Conservation (phyloP, 2,329 filamentous ascomycete species). For the Mycogone perniciosa region DNA sequence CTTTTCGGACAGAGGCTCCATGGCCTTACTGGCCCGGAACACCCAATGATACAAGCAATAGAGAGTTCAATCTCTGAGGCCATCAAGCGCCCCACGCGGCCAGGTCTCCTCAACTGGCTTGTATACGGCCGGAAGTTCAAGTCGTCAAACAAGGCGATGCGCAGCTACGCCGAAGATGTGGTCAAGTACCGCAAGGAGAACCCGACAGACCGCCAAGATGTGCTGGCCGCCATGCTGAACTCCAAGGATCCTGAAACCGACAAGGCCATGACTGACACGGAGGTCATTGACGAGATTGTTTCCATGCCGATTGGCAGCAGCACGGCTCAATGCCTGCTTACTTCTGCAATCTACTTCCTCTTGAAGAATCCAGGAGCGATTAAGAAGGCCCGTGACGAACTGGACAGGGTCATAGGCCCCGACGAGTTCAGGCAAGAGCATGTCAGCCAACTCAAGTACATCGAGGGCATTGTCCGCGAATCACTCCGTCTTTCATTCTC, state of each 20-base stretch:
- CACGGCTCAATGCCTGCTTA: constrained; percentile 41
- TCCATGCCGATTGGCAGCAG: constrained; percentile 56
- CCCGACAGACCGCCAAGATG: constrained; percentile 50
- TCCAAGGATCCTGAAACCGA: constrained; percentile 57
- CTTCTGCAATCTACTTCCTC: constrained; percentile 43
- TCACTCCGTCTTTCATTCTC: constrained; percentile 48
- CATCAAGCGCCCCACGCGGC: constrained; percentile 48
- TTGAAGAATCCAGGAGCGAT: constrained; percentile 44
- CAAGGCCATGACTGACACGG: constrained; percentile 48
- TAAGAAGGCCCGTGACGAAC: constrained; percentile 44
- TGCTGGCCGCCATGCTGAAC: constrained; percentile 54
- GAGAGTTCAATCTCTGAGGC: constrained; percentile 50
- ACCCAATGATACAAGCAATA: constrained; percentile 47
- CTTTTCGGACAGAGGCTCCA: constrained; percentile 47
- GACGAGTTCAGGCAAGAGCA: constrained; percentile 41
- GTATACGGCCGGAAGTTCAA: constrained; percentile 48
- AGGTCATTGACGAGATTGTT: constrained; percentile 62
- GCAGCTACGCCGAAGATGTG: constrained; percentile 49
- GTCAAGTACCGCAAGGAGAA: constrained; percentile 49
- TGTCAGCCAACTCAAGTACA: constrained; percentile 44
- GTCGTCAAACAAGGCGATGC: constrained; percentile 46
- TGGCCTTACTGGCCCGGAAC: constrained; percentile 38
- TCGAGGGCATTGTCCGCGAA: constrained; percentile 49
- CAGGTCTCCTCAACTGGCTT: constrained; percentile 46
- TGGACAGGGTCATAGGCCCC: constrained; percentile 45